Conservation (phyloP, 2,329 filamentous ascomycete species). For the Neoarthrinium moseri region DNA sequence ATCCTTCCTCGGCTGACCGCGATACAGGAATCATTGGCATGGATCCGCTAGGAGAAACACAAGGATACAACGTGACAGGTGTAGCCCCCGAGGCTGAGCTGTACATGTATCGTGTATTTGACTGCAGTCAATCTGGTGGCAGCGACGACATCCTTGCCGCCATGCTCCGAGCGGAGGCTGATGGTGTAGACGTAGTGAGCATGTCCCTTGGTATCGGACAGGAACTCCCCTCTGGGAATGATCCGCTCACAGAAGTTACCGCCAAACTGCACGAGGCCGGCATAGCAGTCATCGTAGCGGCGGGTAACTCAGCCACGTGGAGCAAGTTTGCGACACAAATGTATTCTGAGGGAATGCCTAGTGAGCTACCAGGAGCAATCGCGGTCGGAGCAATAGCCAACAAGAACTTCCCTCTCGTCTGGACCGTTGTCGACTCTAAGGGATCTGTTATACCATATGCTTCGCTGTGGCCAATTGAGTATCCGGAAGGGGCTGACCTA, state of each 20-base stretch:
- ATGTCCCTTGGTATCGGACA: constrained; percentile 13
- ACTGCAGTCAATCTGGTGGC: constrained; percentile 9
- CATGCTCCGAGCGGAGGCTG: constrained; percentile 21
- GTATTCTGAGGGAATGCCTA: constrained; percentile 15
- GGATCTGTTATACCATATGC: constrained; percentile 15
- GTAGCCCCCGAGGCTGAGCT: constrained; percentile 15
- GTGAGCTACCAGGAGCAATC: constrained; percentile 15
- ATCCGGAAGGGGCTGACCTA: constrained; percentile 11
- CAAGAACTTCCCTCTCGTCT: constrained; percentile 16
- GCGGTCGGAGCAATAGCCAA: constrained; percentile 20
- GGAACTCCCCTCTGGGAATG: neutral
- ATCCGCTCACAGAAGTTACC: constrained; percentile 14
- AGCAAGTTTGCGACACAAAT: constrained; percentile 16
- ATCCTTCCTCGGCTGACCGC: neutral
- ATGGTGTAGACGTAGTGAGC: constrained; percentile 26
- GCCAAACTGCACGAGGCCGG: constrained; percentile 13
- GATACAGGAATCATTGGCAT: neutral
- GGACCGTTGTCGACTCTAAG: constrained; percentile 15
- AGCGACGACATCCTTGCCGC: constrained; percentile 22
- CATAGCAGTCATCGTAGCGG: constrained; percentile 19
- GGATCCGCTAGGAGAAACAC: neutral
- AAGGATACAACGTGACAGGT: constrained; percentile 9
- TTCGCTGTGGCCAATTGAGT: constrained; percentile 18
- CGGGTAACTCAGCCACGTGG: constrained; percentile 17
- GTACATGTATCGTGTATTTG: constrained; percentile 14